Conservation (phyloP, 768 basidiomycete species). For the Artomyces pyxidatus region DNA sequence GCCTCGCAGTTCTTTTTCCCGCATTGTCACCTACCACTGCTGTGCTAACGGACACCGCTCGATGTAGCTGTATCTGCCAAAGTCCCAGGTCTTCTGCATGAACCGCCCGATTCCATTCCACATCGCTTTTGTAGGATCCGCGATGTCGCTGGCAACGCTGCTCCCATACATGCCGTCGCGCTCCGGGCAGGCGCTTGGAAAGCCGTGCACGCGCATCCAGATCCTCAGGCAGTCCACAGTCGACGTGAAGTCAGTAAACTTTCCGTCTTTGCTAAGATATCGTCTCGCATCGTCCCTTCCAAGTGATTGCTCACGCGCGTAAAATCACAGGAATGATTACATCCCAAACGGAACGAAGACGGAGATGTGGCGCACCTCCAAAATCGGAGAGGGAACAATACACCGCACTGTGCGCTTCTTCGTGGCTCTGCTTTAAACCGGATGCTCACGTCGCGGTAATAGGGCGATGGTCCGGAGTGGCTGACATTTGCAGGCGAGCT, state of each 20-base stretch:
- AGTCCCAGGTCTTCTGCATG: constrained; percentile 51
- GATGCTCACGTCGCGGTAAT: not conserved
- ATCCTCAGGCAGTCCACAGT: constrained; percentile 61
- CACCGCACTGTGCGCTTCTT: constrained; percentile 1
- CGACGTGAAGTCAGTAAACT: constrained; percentile 47
- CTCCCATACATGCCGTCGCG: constrained; percentile 48
- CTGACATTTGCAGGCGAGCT: constrained; percentile 58
- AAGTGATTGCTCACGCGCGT: not conserved
- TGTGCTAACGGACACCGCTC: not conserved
- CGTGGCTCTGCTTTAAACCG: constrained; percentile 5
- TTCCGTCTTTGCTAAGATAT: not conserved
- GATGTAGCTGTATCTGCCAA: constrained; percentile 42
- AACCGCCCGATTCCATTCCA: constrained; percentile 60
- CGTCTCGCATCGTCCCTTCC: not conserved
- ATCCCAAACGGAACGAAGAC: constrained; percentile 2
- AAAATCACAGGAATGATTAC: constrained; percentile 2
- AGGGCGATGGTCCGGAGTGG: constrained; percentile 63
- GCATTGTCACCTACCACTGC: not conserved
- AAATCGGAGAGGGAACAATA: not conserved
- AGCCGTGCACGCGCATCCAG: constrained; percentile 43
- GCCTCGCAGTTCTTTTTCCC: not conserved
- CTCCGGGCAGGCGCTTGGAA: constrained; percentile 21
- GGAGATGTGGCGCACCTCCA: constrained; percentile 1
- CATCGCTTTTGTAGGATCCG: constrained; percentile 48
- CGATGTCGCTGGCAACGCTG: constrained; percentile 50